A percentile compares a stretch with the other conserved stretches of the same genome.
Evolutionary conservation across 495 filamentous ascomycete genomes (phyloP).

Genomic region (Talaromyces borbonicus): DNA sequence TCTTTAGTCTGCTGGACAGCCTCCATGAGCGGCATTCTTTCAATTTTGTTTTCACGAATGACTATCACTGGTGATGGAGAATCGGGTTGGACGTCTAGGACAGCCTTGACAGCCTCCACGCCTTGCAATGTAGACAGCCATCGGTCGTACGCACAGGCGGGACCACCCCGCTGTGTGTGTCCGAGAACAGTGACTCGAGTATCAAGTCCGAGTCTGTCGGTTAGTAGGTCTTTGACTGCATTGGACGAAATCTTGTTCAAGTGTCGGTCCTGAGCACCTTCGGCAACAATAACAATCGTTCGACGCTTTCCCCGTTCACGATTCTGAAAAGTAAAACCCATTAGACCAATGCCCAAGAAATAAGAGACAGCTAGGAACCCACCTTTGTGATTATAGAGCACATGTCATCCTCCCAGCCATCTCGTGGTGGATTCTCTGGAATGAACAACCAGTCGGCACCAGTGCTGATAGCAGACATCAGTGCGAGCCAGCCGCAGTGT

Average conservation of each 20-base stretch:
- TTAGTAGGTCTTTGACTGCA: constrained; percentile 79
- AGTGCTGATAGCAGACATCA: constrained; percentile 93
- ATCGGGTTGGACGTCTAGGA: constrained; percentile 82
- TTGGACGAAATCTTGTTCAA: constrained; percentile 73
- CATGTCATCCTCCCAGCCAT: constrained; percentile 89
- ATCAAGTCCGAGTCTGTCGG: constrained; percentile 70
- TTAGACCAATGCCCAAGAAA: constrained; percentile 61
- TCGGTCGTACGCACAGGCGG: constrained; percentile 87
- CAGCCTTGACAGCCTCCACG: constrained; percentile 90
- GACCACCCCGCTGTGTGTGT: constrained; percentile 90
- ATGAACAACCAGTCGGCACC: constrained; percentile 97
- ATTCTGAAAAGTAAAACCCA: constrained; percentile 52
- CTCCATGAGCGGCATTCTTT: constrained; percentile 76
- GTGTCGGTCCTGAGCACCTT: constrained; percentile 81
- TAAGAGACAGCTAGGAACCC: constrained; percentile 58
- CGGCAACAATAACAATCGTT: constrained; percentile 96
- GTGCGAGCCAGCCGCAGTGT: constrained; percentile 94
- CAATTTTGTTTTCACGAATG: constrained; percentile 96
- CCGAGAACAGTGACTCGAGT: constrained; percentile 92
- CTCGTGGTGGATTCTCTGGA: constrained; percentile 83
- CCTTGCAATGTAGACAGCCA: constrained; percentile 91
- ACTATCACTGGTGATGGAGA: constrained; percentile 91
- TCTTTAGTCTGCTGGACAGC: constrained; percentile 77
- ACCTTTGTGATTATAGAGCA: constrained; percentile 69
- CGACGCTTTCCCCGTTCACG: constrained; percentile 86